These are phyloP conservation scores for Dactylis glomerata DNA, from an alignment of 176 grass and related monocot species.

Conservation along the genomic window DNA sequence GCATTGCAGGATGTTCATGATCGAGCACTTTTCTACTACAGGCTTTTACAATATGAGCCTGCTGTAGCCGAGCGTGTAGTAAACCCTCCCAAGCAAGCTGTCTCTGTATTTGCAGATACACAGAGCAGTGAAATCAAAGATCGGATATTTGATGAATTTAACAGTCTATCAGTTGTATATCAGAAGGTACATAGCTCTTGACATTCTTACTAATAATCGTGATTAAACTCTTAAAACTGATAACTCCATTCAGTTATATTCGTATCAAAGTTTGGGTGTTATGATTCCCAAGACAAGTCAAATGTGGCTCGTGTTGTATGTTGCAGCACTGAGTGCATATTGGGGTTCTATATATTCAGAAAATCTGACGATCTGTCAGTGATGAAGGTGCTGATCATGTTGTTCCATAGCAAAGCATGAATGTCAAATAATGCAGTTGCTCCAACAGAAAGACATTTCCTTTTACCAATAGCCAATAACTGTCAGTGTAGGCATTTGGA, in stretches of 20 bases:
- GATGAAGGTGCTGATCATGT: background rate
- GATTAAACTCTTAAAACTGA: background rate
- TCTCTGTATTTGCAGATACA: conserved; percentile 96
- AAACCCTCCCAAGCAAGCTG: conserved; percentile 98
- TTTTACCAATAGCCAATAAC: background rate
- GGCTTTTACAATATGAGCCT: conserved; percentile 91
- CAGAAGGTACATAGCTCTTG: conserved; percentile 67
- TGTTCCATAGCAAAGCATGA: background rate
- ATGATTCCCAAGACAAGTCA: background rate
- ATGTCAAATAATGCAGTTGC: background rate
- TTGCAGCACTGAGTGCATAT: background rate
- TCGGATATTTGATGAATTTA: conserved; percentile 99
- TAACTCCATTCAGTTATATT: background rate
- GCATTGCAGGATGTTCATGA: conserved; percentile 93
- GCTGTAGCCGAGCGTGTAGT: conserved; percentile 79
- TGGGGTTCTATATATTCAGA: conserved; percentile 1
- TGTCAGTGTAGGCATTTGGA: background rate
- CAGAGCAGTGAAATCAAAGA: conserved; percentile 99
- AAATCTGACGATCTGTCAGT: background rate
- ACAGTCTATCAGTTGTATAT: conserved; percentile 86
- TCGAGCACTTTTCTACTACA: conserved; percentile 95
- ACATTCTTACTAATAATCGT: background rate
- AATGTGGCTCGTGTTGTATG: background rate
- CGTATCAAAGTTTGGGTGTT: background rate
- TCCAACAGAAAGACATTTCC: background rate